Evolutionary conservation across 2,329 filamentous ascomycete species (phyloP).

Genomic region (Alternaria gaisen): DNA sequence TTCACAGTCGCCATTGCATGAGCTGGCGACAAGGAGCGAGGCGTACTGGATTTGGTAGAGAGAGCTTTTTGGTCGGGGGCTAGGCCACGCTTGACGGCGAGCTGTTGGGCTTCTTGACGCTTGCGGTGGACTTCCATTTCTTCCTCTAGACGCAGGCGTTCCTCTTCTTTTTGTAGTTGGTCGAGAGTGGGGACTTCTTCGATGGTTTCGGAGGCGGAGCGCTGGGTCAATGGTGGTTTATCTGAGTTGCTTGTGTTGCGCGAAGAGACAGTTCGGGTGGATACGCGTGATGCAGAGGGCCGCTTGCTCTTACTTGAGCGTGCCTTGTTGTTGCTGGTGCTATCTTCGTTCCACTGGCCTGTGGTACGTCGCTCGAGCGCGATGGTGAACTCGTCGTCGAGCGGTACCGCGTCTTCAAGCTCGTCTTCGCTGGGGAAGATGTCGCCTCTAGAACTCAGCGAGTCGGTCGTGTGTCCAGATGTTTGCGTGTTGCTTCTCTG

Average conservation of each 20-base stretch:
- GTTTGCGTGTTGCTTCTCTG: constrained; percentile 80
- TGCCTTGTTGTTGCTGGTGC: constrained; percentile 73
- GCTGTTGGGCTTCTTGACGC: constrained; percentile 62
- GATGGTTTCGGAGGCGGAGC: constrained; percentile 35
- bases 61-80: constrained; percentile 30
- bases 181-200: constrained; percentile 58
- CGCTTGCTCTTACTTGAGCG: constrained; percentile 51
- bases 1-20: constrained; percentile 20
- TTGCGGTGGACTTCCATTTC: constrained; percentile 64
- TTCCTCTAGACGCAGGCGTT: constrained; percentile 62
- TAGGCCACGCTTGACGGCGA: constrained; percentile 65
- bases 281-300: constrained; percentile 58
- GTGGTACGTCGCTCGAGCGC: constrained; percentile 76
- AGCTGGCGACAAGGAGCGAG: constrained; percentile 23
- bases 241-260: constrained; percentile 52
- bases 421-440: constrained; percentile 92
- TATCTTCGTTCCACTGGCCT: constrained; percentile 68
- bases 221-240: constrained; percentile 29
- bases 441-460: constrained; percentile 86
- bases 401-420: constrained; percentile 83
- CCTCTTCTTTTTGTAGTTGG: constrained; percentile 67
- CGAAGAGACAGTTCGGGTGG: constrained; percentile 57
- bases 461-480: constrained; percentile 84
- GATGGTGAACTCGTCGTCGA: constrained; percentile 92
- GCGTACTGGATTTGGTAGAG: constrained; percentile 18